phyloP scores from a whole-genome alignment of 192 early-diverging fungal genomes.

The Coemansia guatemalensis region DNA sequence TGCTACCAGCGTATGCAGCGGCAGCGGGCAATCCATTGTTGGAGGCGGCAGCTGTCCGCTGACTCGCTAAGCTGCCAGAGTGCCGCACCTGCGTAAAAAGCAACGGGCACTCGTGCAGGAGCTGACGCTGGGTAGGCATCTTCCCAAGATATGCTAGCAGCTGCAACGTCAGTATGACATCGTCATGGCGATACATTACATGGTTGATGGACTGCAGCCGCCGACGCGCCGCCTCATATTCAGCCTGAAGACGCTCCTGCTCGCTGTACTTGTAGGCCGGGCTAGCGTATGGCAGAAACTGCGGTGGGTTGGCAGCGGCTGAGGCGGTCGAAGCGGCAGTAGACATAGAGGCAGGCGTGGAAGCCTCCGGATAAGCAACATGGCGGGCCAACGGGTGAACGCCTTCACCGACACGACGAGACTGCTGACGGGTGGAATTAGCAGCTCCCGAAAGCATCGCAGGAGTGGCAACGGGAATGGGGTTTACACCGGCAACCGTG shows the following conservation, averaged over 20 bases:
- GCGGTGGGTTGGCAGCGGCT: conserved; percentile 15
- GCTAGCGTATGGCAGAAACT: conserved; percentile 32
- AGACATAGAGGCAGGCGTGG: conserved; percentile 1
- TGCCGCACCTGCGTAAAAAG: conserved; percentile 29
- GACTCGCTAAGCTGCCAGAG: background rate
- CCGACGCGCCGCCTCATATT: conserved; percentile 36
- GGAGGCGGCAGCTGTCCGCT: background rate
- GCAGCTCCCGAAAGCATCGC: conserved; percentile 15
- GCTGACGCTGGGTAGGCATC: conserved; percentile 76
- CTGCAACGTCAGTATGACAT: conserved; percentile 80
- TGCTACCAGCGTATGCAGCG: background rate
- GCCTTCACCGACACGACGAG: conserved; percentile 34
- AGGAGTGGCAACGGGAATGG: conserved; percentile 22
- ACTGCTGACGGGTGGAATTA: conserved; percentile 28
- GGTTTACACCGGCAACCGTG: conserved; percentile 26
- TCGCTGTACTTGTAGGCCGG: conserved; percentile 47
- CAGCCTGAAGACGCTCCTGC: conserved; percentile 47
- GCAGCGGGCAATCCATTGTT: background rate
- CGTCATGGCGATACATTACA: conserved; percentile 75
- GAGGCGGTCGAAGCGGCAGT: background rate
- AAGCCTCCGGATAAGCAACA: conserved; percentile 28
- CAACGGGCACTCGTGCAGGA: conserved; percentile 45
- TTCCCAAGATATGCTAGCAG: conserved; percentile 88
- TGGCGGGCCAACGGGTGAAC: conserved; percentile 43
- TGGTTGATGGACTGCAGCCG: conserved; percentile 47